These are phyloP conservation scores for Metschnikowia reukaufii DNA, from an alignment of 805 yeast species.

Conservation along the genomic window DNA sequence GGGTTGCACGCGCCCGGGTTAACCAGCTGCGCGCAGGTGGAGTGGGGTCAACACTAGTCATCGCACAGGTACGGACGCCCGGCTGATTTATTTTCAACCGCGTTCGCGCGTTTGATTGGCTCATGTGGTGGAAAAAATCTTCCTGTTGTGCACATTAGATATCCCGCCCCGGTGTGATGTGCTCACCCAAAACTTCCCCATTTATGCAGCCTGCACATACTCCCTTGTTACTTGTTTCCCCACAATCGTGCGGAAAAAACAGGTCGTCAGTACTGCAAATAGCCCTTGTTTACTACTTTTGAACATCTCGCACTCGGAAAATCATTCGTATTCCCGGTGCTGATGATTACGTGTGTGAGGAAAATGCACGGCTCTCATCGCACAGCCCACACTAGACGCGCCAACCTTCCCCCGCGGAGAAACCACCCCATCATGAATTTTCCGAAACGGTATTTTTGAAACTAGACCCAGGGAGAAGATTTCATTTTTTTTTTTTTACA, in stretches of 20 bases:
- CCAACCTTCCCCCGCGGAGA: background rate
- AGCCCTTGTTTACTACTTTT: background rate
- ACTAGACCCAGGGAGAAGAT: background rate
- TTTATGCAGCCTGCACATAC: background rate
- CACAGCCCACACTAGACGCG: background rate
- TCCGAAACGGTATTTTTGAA: background rate
- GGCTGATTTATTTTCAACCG: background rate
- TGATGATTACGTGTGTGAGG: background rate
- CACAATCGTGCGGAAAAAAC: constrained; percentile 2
- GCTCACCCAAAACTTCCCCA: constrained; percentile 2
- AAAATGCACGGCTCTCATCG: background rate
- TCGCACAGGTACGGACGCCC: constrained; percentile 5
- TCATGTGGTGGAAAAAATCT: background rate
- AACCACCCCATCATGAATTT: background rate
- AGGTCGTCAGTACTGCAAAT: constrained; percentile 5
- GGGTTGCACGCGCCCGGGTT: constrained; percentile 1
- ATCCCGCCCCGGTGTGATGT: background rate
- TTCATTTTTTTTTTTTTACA: background rate
- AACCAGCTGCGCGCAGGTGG: constrained; percentile 2
- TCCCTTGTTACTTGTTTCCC: constrained; percentile 7
- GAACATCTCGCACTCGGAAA: constrained; percentile 6
- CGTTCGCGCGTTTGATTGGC: constrained; percentile 4
- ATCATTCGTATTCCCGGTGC: background rate
- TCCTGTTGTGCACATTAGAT: constrained; percentile 1
- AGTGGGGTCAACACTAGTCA: constrained; percentile 2